Evolutionary conservation across 495 filamentous ascomycete genomes (phyloP).

Genomic region (Bombardia bombarda): DNA sequence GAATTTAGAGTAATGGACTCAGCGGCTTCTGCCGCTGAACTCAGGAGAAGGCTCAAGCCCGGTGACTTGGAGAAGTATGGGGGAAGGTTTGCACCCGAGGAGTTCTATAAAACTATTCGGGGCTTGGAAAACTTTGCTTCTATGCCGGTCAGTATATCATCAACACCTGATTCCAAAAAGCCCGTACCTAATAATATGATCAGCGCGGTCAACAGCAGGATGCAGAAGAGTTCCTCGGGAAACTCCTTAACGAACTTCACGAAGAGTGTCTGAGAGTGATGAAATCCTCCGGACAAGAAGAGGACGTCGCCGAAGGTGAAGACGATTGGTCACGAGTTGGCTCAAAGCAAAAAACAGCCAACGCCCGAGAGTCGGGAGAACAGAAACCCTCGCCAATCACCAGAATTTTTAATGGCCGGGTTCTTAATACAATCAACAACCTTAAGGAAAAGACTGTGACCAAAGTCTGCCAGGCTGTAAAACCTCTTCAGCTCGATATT

Average conservation of each 20-base stretch:
- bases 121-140: constrained; percentile 79
- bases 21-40: constrained; percentile 62
- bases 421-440: too few species aligned
- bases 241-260: constrained; percentile 85
- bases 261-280: constrained; percentile 82
- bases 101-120: constrained; percentile 87
- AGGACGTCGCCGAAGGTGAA: constrained; percentile 26
- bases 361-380: too few species aligned
- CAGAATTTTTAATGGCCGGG: constrained; percentile 88
- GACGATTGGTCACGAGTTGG: constrained; percentile 91
- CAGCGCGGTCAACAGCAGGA: constrained; percentile 95
- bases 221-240: constrained; percentile 94
- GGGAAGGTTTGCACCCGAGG: constrained; percentile 86
- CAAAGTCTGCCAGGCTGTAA: too few species aligned
- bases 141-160: too few species aligned
- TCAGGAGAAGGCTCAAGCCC: constrained; percentile 64
- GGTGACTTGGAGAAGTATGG: constrained; percentile 86
- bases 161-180: not conserved
- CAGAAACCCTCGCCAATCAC: constrained; percentile 87
- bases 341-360: too few species aligned
- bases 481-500: constrained; percentile 93
- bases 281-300: constrained; percentile 26
- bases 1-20: constrained; percentile 85
- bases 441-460: too few species aligned
- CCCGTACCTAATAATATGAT: constrained; percentile 20